Evolutionary conservation across 1,139 yeast genomes (phyloP), one percentile per base, ranked within the genome.

Genomic region (Nakaseomyces sp.): DNA sequence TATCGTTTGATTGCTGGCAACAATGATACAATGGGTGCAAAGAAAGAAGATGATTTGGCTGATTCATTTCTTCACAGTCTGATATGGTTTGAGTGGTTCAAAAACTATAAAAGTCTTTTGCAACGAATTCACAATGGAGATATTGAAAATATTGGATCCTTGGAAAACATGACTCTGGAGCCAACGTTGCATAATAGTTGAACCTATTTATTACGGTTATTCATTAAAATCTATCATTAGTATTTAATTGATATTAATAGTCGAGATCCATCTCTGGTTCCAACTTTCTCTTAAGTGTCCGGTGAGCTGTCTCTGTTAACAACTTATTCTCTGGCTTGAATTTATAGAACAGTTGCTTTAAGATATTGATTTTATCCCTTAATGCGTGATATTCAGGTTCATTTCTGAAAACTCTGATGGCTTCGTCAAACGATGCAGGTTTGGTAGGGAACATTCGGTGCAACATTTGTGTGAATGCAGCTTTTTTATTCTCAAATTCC

Each of bases 1-100:
- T n/a, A 35, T 35, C 17, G n/a, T 6, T 19, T 35, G 6, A 51
- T 44, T 25, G 40, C 47, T 15, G 53, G 46, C 6, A 38, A 37
- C 37, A 48, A 47, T 2, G 35, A 31, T 16, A 18, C 15, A 4
- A 31, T 37, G 26, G 63, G 61, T 1, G 54, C 60, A 2, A 64
- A 62, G 25, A 79, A 79, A 53, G 73, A 74, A 29, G 87, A 80
- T 55, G 87, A 80, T 54, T 57, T 78, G 17, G 73, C 76, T 7
- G 87, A 80, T 55, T 69, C 81, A 0, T 60, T 80, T 15, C 57
- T 79, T 4, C 85, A 80, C 57, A 81, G 76, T 0, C 44, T 77
- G 0, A 68, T 77, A 0, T 76, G 77, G 74, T 45, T 66, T 12
- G 61, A 66, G 13, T 77, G 81, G 78, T 35, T 57, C 1, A 43